Conservation (phyloP, 805 yeast species). For the Kodamaea restingae region DNA sequence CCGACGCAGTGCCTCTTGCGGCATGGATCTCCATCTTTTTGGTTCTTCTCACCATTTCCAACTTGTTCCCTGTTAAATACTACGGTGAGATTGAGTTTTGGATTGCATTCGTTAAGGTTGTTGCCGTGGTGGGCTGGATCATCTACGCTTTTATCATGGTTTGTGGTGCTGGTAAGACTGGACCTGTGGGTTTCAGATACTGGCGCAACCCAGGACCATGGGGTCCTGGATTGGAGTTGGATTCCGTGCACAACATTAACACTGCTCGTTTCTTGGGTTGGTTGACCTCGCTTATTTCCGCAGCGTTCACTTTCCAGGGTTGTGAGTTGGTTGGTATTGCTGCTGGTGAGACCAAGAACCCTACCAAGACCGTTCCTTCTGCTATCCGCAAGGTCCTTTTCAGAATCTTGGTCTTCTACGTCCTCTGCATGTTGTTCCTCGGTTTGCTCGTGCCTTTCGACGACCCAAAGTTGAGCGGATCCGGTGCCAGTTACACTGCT, state of each 20-base stretch:
- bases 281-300: slow-evolving; percentile 63
- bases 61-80: slow-evolving; percentile 62
- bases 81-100: slow-evolving; percentile 78
- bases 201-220: slow-evolving; percentile 80
- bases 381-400: slow-evolving; percentile 67
- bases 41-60: slow-evolving; percentile 48
- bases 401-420: slow-evolving; percentile 64
- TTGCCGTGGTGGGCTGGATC: slow-evolving; percentile 69
- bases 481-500: slow-evolving; percentile 34
- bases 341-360: slow-evolving; percentile 70
- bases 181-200: slow-evolving; percentile 74
- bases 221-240: slow-evolving; percentile 59
- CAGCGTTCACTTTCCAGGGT: slow-evolving; percentile 81
- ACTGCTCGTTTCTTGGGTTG: slow-evolving; percentile 66
- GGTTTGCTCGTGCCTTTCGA: slow-evolving; percentile 68
- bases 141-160: slow-evolving; percentile 66
- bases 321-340: slow-evolving; percentile 72
- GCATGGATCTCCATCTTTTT: slow-evolving; percentile 72
- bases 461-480: slow-evolving; percentile 46
- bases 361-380: slow-evolving; percentile 64
- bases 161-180: slow-evolving; percentile 66
- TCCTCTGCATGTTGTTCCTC: slow-evolving; percentile 60
- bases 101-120: slow-evolving; percentile 62
- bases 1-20: slow-evolving; percentile 61
- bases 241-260: slow-evolving; percentile 39